Conservation (phyloP, 495 filamentous ascomycete genomes). For the Aspergillus diversus region DNA sequence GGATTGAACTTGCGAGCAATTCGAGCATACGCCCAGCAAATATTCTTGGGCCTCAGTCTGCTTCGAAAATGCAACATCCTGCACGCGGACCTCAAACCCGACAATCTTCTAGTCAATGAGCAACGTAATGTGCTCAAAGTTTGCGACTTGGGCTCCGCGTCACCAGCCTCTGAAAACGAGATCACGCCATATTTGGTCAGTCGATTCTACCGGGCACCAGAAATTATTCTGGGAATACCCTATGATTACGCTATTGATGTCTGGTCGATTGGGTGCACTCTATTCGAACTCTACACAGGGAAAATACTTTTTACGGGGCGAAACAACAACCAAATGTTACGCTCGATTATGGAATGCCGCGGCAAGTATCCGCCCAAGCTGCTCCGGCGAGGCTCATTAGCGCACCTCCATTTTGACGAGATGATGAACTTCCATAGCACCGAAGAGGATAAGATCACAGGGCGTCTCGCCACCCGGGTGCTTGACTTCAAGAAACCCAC, state of each 20-base stretch:
- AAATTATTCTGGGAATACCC: constrained; percentile 93
- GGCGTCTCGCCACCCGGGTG: constrained; percentile 72
- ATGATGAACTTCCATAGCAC: constrained; percentile 82
- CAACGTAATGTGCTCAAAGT: constrained; percentile 85
- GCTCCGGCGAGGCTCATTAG: constrained; percentile 75
- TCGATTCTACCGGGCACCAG: constrained; percentile 94
- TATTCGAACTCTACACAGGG: constrained; percentile 96
- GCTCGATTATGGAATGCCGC: constrained; percentile 92
- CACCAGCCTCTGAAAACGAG: constrained; percentile 85
- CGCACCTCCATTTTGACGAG: constrained; percentile 82
- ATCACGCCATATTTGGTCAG: constrained; percentile 93
- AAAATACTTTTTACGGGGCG: constrained; percentile 95
- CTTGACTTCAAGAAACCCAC: constrained; percentile 78
- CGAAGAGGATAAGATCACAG: constrained; percentile 83
- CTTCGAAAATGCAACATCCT: constrained; percentile 90
- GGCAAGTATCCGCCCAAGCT: constrained; percentile 90
- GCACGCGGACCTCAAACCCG: constrained; percentile 94
- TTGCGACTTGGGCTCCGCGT: constrained; percentile 93
- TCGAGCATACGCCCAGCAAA: constrained; percentile 87
- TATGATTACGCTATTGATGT: constrained; percentile 95
- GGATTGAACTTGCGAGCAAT: constrained; percentile 88
- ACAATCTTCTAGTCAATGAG: constrained; percentile 94
- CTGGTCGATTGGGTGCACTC: constrained; percentile 96
- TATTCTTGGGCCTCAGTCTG: constrained; percentile 84
- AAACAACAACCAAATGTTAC: constrained; percentile 97